Base-by-base conservation (phyloP, 768 basidiomycete genomes). In the Paxillus ammoniavirescens region DNA sequence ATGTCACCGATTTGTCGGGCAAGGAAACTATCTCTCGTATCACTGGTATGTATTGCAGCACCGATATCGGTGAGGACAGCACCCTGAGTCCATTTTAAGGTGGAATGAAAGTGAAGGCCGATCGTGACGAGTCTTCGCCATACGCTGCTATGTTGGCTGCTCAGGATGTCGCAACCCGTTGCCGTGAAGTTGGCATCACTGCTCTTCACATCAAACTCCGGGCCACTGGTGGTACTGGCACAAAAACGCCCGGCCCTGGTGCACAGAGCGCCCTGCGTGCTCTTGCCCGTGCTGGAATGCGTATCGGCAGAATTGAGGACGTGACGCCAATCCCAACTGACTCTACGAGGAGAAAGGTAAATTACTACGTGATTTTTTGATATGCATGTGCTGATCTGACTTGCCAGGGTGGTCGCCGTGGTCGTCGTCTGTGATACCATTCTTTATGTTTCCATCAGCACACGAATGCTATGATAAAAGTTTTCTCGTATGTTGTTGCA, bases 81-180 rank as follows among this genome's bases (percentile, higher is more conserved):
- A 6, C 40, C 47, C 57, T 9, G 57, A 9, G 17, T 33, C 18
- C n/a, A 1, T 15, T 17, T 30, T 5, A 50, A 91, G 92, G 93
- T 73, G 97, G 97, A 56, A 98, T 98, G 97, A 98, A 98, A 81
- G 97, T 99, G 77, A 99, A 98, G 81, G 97, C 96, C 12, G 97
- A 99, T 76, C 90, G 97, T 76, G 97, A 99, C 78, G 97, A 99
- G 78, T 98, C 94, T 40, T 98, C 95, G 21, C 92, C 91, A 15
- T 92, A 97, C 70, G 93, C 94, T 48, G 93, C 95, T 71, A 96
- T 97, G 95, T 80, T 98, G 72, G 96, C 96, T 51, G 94, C 96
- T 41, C 96, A 98, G 79, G 96, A 98, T 65, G 93, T 94, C 62
- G 96, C 96, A 54, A 72, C 80, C 49, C 92, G 95, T 63, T 99